Evolutionary conservation across 495 filamentous ascomycete species (phyloP).

Genomic region (Tuber umbilicatum): DNA sequence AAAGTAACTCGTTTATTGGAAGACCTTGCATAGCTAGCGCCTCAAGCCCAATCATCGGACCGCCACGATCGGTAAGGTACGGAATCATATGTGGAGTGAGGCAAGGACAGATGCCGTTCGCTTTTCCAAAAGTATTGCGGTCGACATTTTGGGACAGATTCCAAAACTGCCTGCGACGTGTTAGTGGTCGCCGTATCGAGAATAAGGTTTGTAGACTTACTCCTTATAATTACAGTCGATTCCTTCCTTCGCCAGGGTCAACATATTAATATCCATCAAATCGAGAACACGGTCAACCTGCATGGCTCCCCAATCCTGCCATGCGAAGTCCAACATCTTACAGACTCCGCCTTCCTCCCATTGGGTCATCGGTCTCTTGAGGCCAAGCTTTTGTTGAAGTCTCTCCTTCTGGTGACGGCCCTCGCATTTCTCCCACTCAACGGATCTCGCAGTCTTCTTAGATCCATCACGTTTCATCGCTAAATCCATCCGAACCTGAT

Average conservation of each 20-base stretch:
- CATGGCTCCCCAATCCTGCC: conserved; percentile 47
- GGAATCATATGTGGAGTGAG: conserved; percentile 63
- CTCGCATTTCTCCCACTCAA: conserved; percentile 56
- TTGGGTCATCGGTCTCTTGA: conserved; percentile 51
- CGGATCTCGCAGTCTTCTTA: conserved; percentile 38
- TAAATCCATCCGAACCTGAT: conserved; percentile 48
- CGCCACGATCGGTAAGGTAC: conserved; percentile 57
- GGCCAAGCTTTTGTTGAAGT: conserved; percentile 47
- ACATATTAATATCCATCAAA: conserved; percentile 57
- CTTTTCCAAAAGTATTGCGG: conserved; percentile 49
- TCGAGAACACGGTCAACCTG: conserved; percentile 58
- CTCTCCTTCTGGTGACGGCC: conserved; percentile 53
- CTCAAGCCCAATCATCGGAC: conserved; percentile 61
- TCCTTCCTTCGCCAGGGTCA: conserved; percentile 46
- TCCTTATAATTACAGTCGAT: conserved; percentile 62
- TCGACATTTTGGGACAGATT: conserved; percentile 76
- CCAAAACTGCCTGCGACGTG: conserved; percentile 47
- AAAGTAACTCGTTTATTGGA: conserved; percentile 55
- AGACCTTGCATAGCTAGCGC: conserved; percentile 65
- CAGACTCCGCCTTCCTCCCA: conserved; percentile 53
- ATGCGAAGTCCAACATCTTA: conserved; percentile 52
- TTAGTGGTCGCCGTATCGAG: conserved; percentile 10
- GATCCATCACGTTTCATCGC: conserved; percentile 32
- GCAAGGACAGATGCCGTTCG: conserved; percentile 59
- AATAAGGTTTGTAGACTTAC: conserved; percentile 43